Evolutionary conservation across 306 rosid species (phyloP), one percentile per base, ranked within the genome.

Genomic region (Dalbergia cultrata): DNA sequence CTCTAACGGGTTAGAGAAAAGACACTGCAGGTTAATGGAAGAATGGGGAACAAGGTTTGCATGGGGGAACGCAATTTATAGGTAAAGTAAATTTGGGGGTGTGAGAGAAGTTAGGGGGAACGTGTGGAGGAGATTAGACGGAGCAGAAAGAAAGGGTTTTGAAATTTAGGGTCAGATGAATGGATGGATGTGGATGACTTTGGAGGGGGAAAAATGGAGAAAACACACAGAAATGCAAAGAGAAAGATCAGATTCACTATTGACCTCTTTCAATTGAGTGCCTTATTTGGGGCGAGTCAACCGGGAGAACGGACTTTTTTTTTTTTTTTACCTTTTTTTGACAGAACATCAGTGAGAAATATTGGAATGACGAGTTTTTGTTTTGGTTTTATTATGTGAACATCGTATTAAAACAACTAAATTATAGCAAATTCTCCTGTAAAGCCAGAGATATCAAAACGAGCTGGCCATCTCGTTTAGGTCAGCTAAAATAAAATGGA

Each of bases 1-100:
- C 88, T 78, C 89, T 80, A 57, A 78, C 10, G 35, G 9, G 5
- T 26, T n/a, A 49, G 88, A 88, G 92, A 88, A 86, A 50, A 50
- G 13, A 6, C 18, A 86, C 90, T 81, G 90, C 88, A 26, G 31
- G 19, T 3, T 39, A 16, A 50, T 17, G 13, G 11, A 76, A 85
- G 86, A 82, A 83, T 84, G 83, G 43, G 13, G 9, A 19, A 31
- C 72, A n/a, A 19, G 9, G 44, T 3, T 52, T 3, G 21, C 45
- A 9, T 19, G 7, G 21, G 6, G 8, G 56, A 18, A 58, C 18
- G 13, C 5, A 3, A 66, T 85, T 80, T 88, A 83, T 83, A 83
- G 81, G 52, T 5, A 11, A 19, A 59, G 3, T 9, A 17, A 4
- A 0, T 56, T 53, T 21, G 11, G 13, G 52, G 64, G 22, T 56